Evolutionary conservation across 805 yeast species (phyloP).

Genomic region (Ogataea allantospora): DNA sequence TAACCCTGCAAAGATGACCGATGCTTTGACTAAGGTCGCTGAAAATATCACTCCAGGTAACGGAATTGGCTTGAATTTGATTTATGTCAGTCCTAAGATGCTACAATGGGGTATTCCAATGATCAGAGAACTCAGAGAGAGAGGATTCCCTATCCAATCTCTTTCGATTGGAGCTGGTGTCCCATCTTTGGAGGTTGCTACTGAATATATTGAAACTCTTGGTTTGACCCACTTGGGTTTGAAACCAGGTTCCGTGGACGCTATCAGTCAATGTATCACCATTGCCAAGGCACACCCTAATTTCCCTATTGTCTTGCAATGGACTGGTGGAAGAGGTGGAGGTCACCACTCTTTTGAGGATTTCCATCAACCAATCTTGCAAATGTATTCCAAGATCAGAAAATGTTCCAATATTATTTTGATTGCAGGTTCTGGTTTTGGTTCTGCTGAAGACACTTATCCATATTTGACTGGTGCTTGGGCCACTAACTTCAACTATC

Average conservation of each 20-base stretch:
- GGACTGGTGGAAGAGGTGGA: conserved; percentile 99
- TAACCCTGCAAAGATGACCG: conserved; percentile 63
- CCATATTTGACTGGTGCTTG: conserved; percentile 97
- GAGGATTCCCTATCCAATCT: conserved; percentile 95
- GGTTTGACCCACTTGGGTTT: conserved; percentile 92
- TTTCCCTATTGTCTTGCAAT: conserved; percentile 96
- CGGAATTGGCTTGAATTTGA: conserved; percentile 87
- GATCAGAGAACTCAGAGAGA: conserved; percentile 81
- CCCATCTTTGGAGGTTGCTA: conserved; percentile 94
- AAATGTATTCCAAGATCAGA: conserved; percentile 94
- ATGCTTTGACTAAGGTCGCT: conserved; percentile 74
- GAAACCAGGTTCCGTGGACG: conserved; percentile 97
- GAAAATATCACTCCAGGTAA: conserved; percentile 73
- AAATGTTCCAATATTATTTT: conserved; percentile 84
- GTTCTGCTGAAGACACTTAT: conserved; percentile 93
- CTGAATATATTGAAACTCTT: conserved; percentile 90
- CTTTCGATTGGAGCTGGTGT: conserved; percentile 99
- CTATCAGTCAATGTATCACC: conserved; percentile 78
- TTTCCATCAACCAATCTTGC: conserved; percentile 95
- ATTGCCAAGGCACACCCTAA: conserved; percentile 94
- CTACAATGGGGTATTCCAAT: conserved; percentile 98
- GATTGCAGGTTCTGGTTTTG: conserved; percentile 98
- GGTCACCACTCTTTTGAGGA: conserved; percentile 99
- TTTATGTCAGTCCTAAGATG: conserved; percentile 96
- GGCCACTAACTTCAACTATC: conserved; percentile 84